Evolutionary conservation across 805 yeast genomes (phyloP), one percentile per base, ranked within the genome.

Genomic region (Wickerhamomyces bisporus): DNA sequence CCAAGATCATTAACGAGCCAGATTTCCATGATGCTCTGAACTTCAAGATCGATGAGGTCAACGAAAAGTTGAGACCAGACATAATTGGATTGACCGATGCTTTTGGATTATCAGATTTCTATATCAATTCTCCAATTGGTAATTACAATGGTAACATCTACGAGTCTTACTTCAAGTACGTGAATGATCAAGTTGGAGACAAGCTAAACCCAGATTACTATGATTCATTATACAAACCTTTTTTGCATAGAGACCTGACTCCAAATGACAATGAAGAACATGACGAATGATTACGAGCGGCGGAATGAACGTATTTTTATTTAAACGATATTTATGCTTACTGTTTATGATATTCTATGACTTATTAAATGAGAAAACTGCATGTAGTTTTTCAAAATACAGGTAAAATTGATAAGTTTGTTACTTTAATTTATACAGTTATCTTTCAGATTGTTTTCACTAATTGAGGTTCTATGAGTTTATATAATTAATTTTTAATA

Each of bases 121-220:
- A 82, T 65, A 70, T 88, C 53, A 83, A 86, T 58, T 77, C 95
- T 0, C 79, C 89, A n/a, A 75, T 88, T 43, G 96, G 96, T 24
- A 71, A 68, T 38, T 79, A 73, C 60, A 80, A 84, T 50, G 96
- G 96, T 38, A 81, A 86, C 57, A 77, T 84, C 33, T 88, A 88
- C 61, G 79, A 79, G 50, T 76, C 84, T 53, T 86, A 86, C 64
- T 81, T 81, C 45, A 77, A 79, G 53, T 74, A 75, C 34, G 77
- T 79, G 12, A 57, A 63, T 39, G 21, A 64, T 60, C 41, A 75
- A 68, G 61, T 44, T n/a, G 52, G 44, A n/a, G 38, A 45, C 30
- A 48, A 74, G 73, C 49, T 87, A 86, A 34, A 75, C 79, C 60
- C 77, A 76, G 38, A 80, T 77, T 53, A 53, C 40, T 51, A 42